Evolutionary conservation across 345 rosid genomes (phyloP), one percentile per base, ranked within the genome.

Genomic region (Bruguiera parviflora): DNA sequence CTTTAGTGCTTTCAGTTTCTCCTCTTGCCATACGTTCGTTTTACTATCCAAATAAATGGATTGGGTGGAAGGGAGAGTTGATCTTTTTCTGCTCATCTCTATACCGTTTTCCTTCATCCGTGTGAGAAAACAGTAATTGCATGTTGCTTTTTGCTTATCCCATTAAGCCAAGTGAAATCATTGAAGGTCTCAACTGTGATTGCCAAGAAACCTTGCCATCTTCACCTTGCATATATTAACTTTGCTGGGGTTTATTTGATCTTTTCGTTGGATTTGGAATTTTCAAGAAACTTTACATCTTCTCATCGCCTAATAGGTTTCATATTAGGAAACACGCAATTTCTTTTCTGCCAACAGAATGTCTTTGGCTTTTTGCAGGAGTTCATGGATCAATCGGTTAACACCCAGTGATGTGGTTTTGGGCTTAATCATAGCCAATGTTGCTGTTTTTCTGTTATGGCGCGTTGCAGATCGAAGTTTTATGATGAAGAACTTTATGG

Each of bases 401-500:
- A 64, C 82, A 22, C 22, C 69, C 77, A 73, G 65, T 73, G 81
- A 84, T 35, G 74, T 87, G 73, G 89, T 94, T 71, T 80, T 82
- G 71, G 92, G 93, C 31, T 75, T 94, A 82, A 67, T 91, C 46
- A 2, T 86, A 67, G 83, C 90, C 61, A 91, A 94, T 78, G 67
- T 81, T 79, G 87, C 77, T 51, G 89, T 94, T 60, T 94, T 89
- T 79, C 0, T 86, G 43, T 78, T 87, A 78, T 89, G 96, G 98
- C 83, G 84, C 47, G 69, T 88, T 61, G 89, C 82, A 13, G 75
- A 84, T 80, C 55, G 35, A 25, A 76, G 35, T 27, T 91, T 89
- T 83, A 91, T 94, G 98, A 47, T 63, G 63, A 68, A 85, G 11
- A 87, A 94, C 76, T 94, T 94, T 79, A 94, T 85, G 78, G 98